Conservation (phyloP, 257 asterid species). For the Fraxinus cuspidata region DNA sequence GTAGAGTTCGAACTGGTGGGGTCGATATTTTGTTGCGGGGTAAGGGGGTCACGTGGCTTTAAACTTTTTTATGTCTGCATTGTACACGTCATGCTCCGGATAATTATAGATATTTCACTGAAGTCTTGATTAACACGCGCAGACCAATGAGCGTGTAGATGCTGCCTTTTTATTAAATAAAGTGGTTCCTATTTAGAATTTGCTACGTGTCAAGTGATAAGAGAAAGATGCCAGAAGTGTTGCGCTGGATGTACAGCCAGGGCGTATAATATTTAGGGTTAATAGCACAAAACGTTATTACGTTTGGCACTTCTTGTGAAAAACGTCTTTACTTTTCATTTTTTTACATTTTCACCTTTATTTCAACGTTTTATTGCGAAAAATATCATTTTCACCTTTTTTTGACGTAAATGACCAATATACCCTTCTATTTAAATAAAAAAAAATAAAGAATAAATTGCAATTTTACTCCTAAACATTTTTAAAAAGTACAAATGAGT, state of each 20-base stretch:
- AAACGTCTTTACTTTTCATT: too few relatives aligned
- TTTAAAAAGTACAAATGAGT: too few relatives aligned
- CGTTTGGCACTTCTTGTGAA: too few relatives aligned
- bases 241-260: conserved; percentile 35
- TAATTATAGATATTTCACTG: background rate
- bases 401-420: too few relatives aligned
- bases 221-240: conserved; percentile 31
- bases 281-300: too few relatives aligned
- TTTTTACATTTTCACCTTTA: too few relatives aligned
- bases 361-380: too few relatives aligned
- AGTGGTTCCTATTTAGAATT: conserved; percentile 27
- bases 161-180: background rate
- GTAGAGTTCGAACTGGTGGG: conserved; percentile 30
- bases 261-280: conserved; percentile 27
- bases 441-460: too few relatives aligned
- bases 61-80: background rate
- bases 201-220: conserved; percentile 38
- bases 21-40: conserved; percentile 29
- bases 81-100: background rate
- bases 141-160: background rate
- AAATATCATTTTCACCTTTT: too few relatives aligned
- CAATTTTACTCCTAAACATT: too few relatives aligned
- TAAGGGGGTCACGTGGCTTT: background rate
- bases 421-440: too few relatives aligned
- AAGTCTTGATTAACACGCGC: background rate